Percentiles rank a stretch among this genome's conserved stretches.
These are phyloP conservation scores for Thermothelomyces thermophilus DNA, from an alignment of 2,329 filamentous ascomycete species.

Conservation along the genomic window DNA sequence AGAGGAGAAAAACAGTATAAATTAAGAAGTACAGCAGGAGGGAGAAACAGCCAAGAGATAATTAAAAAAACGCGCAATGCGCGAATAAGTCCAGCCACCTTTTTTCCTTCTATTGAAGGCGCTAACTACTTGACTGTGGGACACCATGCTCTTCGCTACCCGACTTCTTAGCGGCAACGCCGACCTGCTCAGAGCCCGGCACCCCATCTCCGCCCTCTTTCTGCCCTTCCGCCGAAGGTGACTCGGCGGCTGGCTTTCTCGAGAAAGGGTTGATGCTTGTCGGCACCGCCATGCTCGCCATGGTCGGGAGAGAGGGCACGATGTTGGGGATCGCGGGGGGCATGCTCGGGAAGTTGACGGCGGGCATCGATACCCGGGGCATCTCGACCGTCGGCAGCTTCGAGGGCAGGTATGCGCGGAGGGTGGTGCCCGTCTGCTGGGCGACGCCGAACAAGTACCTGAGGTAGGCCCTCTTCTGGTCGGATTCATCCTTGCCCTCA, in stretches of 20 bases:
- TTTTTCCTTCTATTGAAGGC: no score
- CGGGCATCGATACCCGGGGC: constrained; percentile 23
- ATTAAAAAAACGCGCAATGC: no score
- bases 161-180: not conserved
- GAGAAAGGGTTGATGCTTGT: constrained; percentile 27
- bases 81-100: no score
- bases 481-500: not conserved
- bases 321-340: no score
- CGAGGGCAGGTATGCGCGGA: constrained; percentile 40
- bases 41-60: no score
- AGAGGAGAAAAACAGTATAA: no score
- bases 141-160: not conserved
- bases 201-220: not conserved
- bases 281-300: constrained; percentile 28
- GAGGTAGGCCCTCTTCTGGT: constrained; percentile 38
- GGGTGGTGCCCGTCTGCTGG: constrained; percentile 41
- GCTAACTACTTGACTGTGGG: no score
- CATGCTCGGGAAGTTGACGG: constrained; percentile 15
- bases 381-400: constrained; percentile 31
- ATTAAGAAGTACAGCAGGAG: no score
- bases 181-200: not conserved
- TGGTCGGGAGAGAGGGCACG: no score
- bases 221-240: not conserved
- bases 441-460: constrained; percentile 44
- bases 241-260: constrained; percentile 18